A percentile compares a stretch with the other conserved stretches of the same genome.
Evolutionary conservation across 345 rosid species (phyloP).

Genomic region (Aethionema arabicum): DNA sequence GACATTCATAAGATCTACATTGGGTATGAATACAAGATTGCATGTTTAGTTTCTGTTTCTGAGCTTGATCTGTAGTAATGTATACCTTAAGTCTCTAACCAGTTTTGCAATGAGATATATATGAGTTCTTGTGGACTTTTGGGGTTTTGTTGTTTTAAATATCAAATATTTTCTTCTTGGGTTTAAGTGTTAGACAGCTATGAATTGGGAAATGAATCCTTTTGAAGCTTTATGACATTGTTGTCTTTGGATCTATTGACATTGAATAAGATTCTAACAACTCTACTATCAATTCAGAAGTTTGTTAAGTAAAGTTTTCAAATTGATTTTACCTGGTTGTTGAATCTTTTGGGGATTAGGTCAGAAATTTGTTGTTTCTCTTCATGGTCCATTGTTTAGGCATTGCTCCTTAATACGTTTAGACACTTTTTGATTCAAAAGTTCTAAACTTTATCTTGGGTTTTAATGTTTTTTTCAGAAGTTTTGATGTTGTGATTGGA

Average conservation of each 20-base stretch:
- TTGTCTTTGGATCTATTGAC: conserved; percentile 1
- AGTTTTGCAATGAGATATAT: background rate
- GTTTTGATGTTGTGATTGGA: conserved; percentile 42
- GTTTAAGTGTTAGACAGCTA: background rate
- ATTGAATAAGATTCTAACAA: background rate
- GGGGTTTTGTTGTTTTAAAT: conserved; percentile 1
- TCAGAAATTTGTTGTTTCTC: background rate
- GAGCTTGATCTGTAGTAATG: conserved; percentile 2
- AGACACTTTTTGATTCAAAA: conserved; percentile 4
- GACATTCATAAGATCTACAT: conserved; percentile 27
- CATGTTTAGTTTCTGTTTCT: conserved; percentile 27
- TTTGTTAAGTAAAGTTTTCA: background rate
- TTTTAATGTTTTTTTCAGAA: conserved; percentile 27
- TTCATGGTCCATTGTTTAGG: background rate
- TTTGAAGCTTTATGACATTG: conserved; percentile 12
- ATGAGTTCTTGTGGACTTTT: conserved; percentile 2
- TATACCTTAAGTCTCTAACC: background rate
- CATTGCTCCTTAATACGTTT: background rate
- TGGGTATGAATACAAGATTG: conserved; percentile 16
- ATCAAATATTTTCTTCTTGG: background rate
- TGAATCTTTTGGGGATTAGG: background rate
- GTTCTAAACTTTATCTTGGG: conserved; percentile 21
- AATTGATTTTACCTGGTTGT: background rate
- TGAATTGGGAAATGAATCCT: background rate
- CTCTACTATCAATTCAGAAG: background rate